These are phyloP conservation scores for Colletotrichum abscissum DNA, from an alignment of 2,329 filamentous ascomycete species.

Conservation along the genomic window DNA sequence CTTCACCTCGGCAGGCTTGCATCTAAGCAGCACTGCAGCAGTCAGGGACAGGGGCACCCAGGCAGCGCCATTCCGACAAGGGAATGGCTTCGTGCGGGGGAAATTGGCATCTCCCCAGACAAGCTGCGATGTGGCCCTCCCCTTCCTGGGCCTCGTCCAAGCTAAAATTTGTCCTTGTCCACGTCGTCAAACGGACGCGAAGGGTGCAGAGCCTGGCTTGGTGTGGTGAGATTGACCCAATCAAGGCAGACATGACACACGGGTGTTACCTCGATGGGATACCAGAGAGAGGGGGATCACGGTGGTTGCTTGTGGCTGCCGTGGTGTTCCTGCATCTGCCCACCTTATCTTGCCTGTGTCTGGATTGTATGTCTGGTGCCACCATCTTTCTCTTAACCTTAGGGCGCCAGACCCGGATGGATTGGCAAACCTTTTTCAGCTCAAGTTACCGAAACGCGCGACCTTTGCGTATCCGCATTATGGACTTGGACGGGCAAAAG, in stretches of 20 bases:
- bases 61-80: not conserved
- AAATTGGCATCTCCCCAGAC: slow-evolving; percentile 20
- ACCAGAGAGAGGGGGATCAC: slow-evolving; percentile 3
- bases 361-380: not conserved
- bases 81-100: slow-evolving; percentile 32
- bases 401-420: no score
- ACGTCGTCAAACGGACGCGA: not conserved
- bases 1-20: not conserved
- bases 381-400: no score
- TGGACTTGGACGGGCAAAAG: no score
- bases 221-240: slow-evolving; percentile 5
- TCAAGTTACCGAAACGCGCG: no score
- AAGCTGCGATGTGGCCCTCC: not conserved
- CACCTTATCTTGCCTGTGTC: not conserved
- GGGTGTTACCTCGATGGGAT: slow-evolving; percentile 4
- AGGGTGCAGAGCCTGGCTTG: not conserved
- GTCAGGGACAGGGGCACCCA: slow-evolving; percentile 11
- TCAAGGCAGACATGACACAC: slow-evolving; percentile 23
- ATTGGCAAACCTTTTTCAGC: no score
- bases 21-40: not conserved
- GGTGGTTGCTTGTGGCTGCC: not conserved
- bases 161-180: not conserved
- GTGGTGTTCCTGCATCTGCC: slow-evolving; percentile 32
- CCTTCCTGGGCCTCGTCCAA: not conserved
- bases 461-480: no score